phyloP scores from a whole-genome alignment of 108 stramenopile genomes.

The Stephanodiscus triporus region DNA sequence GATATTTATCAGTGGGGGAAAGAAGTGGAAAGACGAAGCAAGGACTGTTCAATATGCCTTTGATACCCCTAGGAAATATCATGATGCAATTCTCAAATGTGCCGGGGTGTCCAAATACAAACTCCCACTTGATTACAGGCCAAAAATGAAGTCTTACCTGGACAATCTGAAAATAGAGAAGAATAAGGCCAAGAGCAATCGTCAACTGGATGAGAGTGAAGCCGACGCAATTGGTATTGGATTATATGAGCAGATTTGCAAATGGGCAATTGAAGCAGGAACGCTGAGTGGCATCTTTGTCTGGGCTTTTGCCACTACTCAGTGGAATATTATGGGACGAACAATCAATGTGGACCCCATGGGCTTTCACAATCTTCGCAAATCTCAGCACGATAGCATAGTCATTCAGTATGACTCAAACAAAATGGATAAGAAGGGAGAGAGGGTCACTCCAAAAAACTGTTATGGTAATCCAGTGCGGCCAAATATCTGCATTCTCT shows the following conservation, averaged over 20 bases:
- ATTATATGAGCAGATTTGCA: conserved; percentile 17
- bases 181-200: conserved; percentile 19
- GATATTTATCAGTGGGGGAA: too few relatives aligned
- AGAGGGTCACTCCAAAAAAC: conserved; percentile 36
- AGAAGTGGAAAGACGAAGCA: too few relatives aligned
- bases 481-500: neutral
- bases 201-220: conserved; percentile 26
- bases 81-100: too few relatives aligned
- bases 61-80: too few relatives aligned
- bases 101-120: too few relatives aligned
- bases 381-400: conserved; percentile 24
- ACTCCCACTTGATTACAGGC: too few relatives aligned
- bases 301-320: conserved; percentile 29
- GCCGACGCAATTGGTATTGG: conserved; percentile 41
- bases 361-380: conserved; percentile 33
- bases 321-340: conserved; percentile 50
- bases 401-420: conserved; percentile 25
- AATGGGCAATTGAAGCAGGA: conserved; percentile 20
- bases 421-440: conserved; percentile 45
- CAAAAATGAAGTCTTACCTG: conserved; percentile 33
- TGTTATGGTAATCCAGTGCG: conserved; percentile 36
- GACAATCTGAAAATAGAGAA: conserved; percentile 18
- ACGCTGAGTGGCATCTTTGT: conserved; percentile 18
- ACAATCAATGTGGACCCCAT: conserved; percentile 26
- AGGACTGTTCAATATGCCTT: too few relatives aligned